Conservation (phyloP, 306 rosid species). For the Leucaena leucocephala region DNA sequence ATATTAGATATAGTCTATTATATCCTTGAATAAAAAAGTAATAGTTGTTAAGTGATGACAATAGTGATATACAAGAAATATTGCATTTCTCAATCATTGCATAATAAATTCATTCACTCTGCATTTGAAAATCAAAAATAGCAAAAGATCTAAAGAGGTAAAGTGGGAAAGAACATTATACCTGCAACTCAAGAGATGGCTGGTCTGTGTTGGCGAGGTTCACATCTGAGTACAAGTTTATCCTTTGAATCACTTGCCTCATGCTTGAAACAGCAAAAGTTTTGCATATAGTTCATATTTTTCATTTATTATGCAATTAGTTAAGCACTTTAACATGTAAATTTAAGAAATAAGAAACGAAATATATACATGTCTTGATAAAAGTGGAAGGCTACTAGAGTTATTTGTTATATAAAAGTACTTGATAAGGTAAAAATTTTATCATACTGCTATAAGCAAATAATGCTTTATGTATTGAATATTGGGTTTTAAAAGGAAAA, state of each 20-base stretch:
- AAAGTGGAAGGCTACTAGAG: too few relatives aligned
- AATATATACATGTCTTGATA: too few relatives aligned
- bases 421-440: too few relatives aligned
- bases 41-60: too few relatives aligned
- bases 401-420: too few relatives aligned
- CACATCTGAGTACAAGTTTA: neutral
- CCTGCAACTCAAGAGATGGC: constrained; percentile 7
- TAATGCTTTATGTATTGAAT: too few relatives aligned
- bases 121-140: neutral
- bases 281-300: neutral
- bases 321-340: neutral
- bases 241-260: neutral
- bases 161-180: neutral
- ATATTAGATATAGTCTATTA: too few relatives aligned
- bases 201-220: neutral
- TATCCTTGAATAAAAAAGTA: too few relatives aligned
- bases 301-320: neutral
- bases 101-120: neutral
- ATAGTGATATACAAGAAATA: too few relatives aligned
- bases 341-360: neutral
- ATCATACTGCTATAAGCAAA: too few relatives aligned
- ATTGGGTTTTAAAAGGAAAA: too few relatives aligned
- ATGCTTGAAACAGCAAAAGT: neutral
- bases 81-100: neutral
- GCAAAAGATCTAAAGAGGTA: too few relatives aligned